Percentiles rank a stretch among this genome's conserved stretches.
Conservation (phyloP, 257 asterid species). For the Anisodus acutangulus region DNA sequence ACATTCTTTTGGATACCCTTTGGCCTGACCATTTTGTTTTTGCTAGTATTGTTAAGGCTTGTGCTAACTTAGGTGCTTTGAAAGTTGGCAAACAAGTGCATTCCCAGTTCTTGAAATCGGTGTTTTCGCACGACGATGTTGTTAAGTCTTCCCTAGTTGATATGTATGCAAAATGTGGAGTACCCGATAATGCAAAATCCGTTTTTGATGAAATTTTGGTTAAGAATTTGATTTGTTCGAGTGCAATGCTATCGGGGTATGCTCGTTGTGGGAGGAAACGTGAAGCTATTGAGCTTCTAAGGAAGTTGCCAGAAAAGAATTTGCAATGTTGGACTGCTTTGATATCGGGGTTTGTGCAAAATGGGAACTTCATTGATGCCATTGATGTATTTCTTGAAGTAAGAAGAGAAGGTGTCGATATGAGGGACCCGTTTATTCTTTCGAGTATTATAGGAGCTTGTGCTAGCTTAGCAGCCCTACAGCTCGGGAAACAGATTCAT, state of each 20-base stretch:
- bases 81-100: constrained; percentile 69
- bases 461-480: constrained; percentile 56
- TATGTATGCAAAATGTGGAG: constrained; percentile 72
- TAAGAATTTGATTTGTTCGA: constrained; percentile 66
- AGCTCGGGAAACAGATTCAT: constrained; percentile 80
- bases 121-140: constrained; percentile 59
- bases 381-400: constrained; percentile 54
- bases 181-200: constrained; percentile 50
- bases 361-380: constrained; percentile 56
- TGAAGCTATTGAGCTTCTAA: constrained; percentile 57
- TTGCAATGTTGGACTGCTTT: constrained; percentile 65
- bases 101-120: constrained; percentile 58
- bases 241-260: constrained; percentile 71
- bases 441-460: constrained; percentile 70
- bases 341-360: constrained; percentile 72
- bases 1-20: constrained; percentile 44
- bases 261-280: constrained; percentile 64
- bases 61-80: constrained; percentile 50
- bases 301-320: constrained; percentile 49
- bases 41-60: constrained; percentile 67
- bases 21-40: constrained; percentile 69
- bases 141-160: constrained; percentile 80
- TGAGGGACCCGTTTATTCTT: constrained; percentile 57
- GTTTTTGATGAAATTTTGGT: constrained; percentile 58
- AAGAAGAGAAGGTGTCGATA: constrained; percentile 59